Conservation (phyloP, 305 asterid genomes). For the Fraxinus angustifolia region DNA sequence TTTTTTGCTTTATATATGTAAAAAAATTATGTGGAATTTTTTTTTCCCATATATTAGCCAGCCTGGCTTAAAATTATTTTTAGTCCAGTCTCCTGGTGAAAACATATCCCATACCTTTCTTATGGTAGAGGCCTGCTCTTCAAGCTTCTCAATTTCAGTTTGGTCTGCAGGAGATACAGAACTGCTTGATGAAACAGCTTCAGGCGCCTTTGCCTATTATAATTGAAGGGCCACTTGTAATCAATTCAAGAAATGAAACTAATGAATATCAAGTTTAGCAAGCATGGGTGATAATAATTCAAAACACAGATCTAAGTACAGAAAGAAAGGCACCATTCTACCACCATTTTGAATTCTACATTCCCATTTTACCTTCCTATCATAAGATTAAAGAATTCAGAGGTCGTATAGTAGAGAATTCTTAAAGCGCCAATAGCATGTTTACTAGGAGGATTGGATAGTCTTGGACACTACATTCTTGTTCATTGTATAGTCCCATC, state of each 20-base stretch:
- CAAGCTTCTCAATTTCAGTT: constrained; percentile 66
- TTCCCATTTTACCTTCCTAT: background rate
- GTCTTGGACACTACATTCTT: background rate
- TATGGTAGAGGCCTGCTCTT: constrained; percentile 56
- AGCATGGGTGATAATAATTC: background rate
- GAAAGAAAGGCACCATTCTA: background rate
- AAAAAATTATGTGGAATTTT: too few relatives aligned
- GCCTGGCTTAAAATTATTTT: background rate
- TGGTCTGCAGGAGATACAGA: constrained; percentile 55
- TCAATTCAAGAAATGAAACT: background rate
- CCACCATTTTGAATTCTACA: background rate
- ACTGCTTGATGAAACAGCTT: constrained; percentile 34
- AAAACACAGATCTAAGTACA: background rate
- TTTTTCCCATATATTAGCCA: background rate
- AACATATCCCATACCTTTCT: constrained; percentile 46
- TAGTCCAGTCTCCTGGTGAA: background rate
- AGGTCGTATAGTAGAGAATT: background rate
- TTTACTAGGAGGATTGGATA: background rate
- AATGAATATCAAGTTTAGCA: background rate
- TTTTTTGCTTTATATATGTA: too few relatives aligned
- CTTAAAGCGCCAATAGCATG: background rate
- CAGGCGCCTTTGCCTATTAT: constrained; percentile 57
- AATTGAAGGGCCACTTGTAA: constrained; percentile 7
- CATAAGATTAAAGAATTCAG: background rate
- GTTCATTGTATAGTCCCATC: background rate